A percentile compares a stretch with the other conserved stretches of the same genome.
These are phyloP conservation scores for Meira miltonrushii DNA, from an alignment of 1,284 basidiomycete species.

Conservation along the genomic window DNA sequence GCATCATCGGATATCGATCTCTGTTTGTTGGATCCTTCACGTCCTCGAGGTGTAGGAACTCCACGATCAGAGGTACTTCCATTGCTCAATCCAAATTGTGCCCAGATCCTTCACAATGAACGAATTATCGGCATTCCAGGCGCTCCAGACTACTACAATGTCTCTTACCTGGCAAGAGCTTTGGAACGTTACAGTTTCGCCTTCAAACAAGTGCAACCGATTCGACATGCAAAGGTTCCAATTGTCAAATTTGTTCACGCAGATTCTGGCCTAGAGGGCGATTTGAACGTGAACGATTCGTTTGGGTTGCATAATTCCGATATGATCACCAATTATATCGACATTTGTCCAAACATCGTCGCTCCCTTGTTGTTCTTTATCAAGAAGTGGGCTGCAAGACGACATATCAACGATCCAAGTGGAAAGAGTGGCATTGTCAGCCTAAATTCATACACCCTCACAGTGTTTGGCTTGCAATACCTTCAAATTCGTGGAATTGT, in stretches of 20 bases:
- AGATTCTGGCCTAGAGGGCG: conserved; percentile 22
- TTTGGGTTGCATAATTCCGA: conserved; percentile 38
- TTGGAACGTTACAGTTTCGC: conserved; percentile 11
- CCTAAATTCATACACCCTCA: conserved; percentile 42
- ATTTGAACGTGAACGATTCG: conserved; percentile 44
- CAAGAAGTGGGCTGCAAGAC: conserved; percentile 34
- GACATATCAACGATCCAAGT: conserved; percentile 37
- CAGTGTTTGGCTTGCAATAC: conserved; percentile 43
- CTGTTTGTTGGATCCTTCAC: conserved; percentile 34
- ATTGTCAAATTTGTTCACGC: conserved; percentile 40
- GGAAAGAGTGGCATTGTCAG: conserved; percentile 25
- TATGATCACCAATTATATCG: conserved; percentile 33
- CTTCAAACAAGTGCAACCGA: conserved; percentile 20
- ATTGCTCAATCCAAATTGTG: no score
- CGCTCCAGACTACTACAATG: conserved; percentile 7
- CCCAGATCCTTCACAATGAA: no score
- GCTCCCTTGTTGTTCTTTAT: conserved; percentile 38
- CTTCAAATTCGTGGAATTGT: conserved; percentile 44
- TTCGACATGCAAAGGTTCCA: conserved; percentile 30
- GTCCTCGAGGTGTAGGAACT: conserved; percentile 27
- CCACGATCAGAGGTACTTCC: neutral
- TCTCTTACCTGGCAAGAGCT: neutral
- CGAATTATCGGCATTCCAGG: no score
- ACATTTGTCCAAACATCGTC: conserved; percentile 30
- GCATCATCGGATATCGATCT: conserved; percentile 36